Conservation (phyloP, 139 green algal genomes). For the Chlamydomonas urium region DNA sequence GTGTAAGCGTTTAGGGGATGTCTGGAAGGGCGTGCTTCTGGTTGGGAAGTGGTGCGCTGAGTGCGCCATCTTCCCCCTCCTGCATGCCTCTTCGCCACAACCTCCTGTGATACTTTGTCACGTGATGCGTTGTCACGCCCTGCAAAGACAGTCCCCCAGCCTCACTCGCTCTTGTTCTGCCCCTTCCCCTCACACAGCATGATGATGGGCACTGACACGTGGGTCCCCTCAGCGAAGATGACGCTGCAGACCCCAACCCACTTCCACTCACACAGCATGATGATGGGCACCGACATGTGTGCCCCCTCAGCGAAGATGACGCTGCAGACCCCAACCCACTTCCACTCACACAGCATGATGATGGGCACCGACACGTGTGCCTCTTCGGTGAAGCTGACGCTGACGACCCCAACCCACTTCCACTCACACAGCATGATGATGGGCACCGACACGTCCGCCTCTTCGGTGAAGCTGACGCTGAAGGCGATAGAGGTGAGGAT, state of each 20-base stretch:
- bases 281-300: background rate
- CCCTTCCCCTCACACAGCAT: background rate
- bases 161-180: too few species aligned
- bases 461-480: slow-evolving; percentile 18
- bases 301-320: background rate
- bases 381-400: background rate
- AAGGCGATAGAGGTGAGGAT: slow-evolving; percentile 13
- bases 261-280: background rate
- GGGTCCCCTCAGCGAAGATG: background rate
- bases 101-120: too few species aligned
- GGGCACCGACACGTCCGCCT: slow-evolving; percentile 3
- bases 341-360: slow-evolving; percentile 15
- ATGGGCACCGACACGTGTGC: background rate
- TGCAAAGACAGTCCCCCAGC: too few species aligned
- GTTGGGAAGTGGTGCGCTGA: too few species aligned
- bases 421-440: slow-evolving; percentile 28
- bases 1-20: too few species aligned
- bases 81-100: too few species aligned
- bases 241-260: background rate
- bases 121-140: too few species aligned
- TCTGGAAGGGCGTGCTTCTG: background rate
- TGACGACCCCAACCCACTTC: background rate
- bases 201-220: background rate
- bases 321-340: background rate
- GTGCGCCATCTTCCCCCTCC: too few species aligned